Evolutionary conservation across 345 rosid species (phyloP), one percentile per base, ranked within the genome.

Genomic region (Punica granatum): DNA sequence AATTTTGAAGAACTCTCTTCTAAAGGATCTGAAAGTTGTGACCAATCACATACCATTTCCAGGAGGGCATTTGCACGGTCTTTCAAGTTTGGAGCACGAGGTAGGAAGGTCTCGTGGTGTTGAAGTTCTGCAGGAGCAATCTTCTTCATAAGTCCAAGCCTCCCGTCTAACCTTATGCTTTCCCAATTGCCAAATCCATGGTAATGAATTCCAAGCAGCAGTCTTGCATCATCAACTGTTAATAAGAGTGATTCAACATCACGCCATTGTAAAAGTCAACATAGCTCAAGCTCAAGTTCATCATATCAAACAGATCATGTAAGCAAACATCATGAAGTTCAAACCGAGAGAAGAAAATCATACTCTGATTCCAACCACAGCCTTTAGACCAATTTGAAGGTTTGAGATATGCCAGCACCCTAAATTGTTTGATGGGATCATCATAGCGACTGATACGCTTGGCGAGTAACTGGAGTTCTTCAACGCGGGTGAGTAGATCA

Each of bases 351-450:
- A 46, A 26, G 42, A 79, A 68, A n/a, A 25, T 9, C 92, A 63
- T 84, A 92, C 99, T 77, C 78, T 88, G 97, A 80, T 92, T 92
- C 99, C 99, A 95, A 44, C 99, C 98, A 67, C 99, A 95, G 65
- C 99, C 99, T 84, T 95, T 95, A 56, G 99, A 88, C 99, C 99
- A 95, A 70, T 92, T 95, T 18, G 99, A 89, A 76, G 98, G 97
- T 83, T 92, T 95, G 65, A 92, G 97, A 78, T 85, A 87, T 31
- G 77, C 72, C 74, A 92, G 78, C 60, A 85, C 98, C 66, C 96
- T 87, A 77, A 95, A 95, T 66, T 92, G 99, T 73, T 84, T 81
- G 69, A 94, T 72, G 43, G 99, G 99, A 79, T 94, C 86, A 63
- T 84, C 78, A 67, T 91, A 94, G 67, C 86, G 90, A 76, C 64